These are phyloP conservation scores for Venturiaceae sp. DNA, from an alignment of 2,329 filamentous ascomycete genomes.

Conservation along the genomic window DNA sequence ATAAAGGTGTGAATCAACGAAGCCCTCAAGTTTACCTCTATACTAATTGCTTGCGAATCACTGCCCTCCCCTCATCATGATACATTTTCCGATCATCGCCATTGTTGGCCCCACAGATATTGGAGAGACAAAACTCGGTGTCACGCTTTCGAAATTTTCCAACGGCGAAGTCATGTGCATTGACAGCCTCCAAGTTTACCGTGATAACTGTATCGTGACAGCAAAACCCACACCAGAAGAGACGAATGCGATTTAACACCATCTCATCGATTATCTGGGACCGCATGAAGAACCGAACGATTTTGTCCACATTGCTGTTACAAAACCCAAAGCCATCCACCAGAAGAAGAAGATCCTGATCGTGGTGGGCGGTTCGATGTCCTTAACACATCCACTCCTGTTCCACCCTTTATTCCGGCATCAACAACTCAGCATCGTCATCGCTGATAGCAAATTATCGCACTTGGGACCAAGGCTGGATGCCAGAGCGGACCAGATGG, in stretches of 20 bases:
- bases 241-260: background rate
- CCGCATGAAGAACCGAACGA: background rate
- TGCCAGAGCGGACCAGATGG: background rate
- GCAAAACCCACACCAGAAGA: background rate
- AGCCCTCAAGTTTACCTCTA: background rate
- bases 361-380: background rate
- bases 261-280: background rate
- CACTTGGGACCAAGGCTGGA: background rate
- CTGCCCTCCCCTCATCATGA: background rate
- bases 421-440: background rate
- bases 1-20: background rate
- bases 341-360: background rate
- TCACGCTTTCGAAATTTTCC: background rate
- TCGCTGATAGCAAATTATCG: background rate
- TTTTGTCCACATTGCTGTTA: background rate
- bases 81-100: background rate
- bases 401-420: background rate
- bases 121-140: background rate
- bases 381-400: background rate
- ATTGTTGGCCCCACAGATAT: background rate
- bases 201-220: background rate
- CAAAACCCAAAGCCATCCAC: background rate
- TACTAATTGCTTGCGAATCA: background rate
- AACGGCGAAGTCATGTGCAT: background rate
- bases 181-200: background rate